Evolutionary conservation across 345 rosid species (phyloP).

Genomic region (Eucalyptus regnans): DNA sequence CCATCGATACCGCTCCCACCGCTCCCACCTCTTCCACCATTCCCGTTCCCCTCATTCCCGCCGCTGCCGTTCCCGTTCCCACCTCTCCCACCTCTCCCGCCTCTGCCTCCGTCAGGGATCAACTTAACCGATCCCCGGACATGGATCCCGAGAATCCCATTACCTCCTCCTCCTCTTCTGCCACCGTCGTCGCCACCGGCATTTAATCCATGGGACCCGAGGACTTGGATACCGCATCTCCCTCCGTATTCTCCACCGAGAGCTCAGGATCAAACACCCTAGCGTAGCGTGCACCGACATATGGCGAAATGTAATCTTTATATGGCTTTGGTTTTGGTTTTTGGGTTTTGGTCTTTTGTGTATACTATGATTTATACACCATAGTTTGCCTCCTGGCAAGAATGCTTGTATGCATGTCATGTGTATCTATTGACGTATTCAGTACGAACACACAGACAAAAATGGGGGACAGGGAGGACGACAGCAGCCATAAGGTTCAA

Average conservation of each 20-base stretch:
- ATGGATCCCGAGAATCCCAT: slow-evolving; percentile 35
- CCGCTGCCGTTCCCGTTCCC: slow-evolving; percentile 10
- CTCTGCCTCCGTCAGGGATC: slow-evolving; percentile 36
- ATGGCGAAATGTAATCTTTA: not conserved
- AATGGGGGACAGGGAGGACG: not conserved
- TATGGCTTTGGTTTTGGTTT: not conserved
- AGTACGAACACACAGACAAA: not conserved
- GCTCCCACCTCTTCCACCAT: slow-evolving; percentile 14
- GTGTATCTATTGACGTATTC: not conserved
- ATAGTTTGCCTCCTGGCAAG: not conserved
- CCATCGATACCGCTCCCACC: slow-evolving; percentile 7
- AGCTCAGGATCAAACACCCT: not conserved
- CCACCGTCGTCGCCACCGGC: slow-evolving; percentile 18
- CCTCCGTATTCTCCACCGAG: slow-evolving; percentile 30
- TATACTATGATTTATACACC: not conserved
- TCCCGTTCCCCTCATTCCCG: slow-evolving; percentile 9
- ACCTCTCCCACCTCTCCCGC: slow-evolving; percentile 3
- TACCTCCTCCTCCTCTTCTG: slow-evolving; percentile 31
- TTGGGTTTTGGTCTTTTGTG: not conserved
- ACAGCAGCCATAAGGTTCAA: not conserved
- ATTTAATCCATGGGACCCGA: slow-evolving; percentile 20
- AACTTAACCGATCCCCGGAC: slow-evolving; percentile 50
- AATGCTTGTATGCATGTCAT: not conserved
- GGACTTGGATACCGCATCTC: slow-evolving; percentile 21
- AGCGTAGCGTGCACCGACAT: not conserved